Conservation (phyloP, 208 protist genomes). For the Crithidia sp. region DNA sequence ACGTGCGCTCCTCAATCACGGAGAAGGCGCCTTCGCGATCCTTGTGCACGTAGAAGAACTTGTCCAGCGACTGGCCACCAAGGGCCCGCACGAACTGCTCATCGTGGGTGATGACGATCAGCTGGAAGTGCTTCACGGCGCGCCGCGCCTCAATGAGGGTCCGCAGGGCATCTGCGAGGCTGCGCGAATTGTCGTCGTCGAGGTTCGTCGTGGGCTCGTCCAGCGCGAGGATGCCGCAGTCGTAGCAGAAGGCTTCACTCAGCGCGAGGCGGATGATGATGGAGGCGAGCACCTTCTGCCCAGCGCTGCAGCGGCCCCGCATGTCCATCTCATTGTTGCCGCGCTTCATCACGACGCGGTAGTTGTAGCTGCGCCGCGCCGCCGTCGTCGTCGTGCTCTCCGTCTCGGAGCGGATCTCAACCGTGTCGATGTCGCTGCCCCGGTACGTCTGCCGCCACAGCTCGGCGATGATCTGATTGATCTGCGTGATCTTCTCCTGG, state of each 20-base stretch:
- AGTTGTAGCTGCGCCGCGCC: slow-evolving; percentile 83
- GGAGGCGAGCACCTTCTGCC: slow-evolving; percentile 98
- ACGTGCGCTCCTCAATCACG: slow-evolving; percentile 88
- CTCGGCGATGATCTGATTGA: slow-evolving; percentile 98
- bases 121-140: slow-evolving; percentile 95
- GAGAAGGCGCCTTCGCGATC: slow-evolving; percentile 91
- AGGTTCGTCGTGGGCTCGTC: slow-evolving; percentile 99
- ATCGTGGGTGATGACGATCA: slow-evolving; percentile 99
- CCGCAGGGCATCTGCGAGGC: slow-evolving; percentile 81
- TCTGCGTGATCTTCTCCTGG: slow-evolving; percentile 98
- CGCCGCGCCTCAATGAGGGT: slow-evolving; percentile 84
- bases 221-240: slow-evolving; percentile 99
- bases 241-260: slow-evolving; percentile 98
- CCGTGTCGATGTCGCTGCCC: slow-evolving; percentile 97
- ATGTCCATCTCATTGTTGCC: slow-evolving; percentile 97
- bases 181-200: slow-evolving; percentile 94
- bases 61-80: slow-evolving; percentile 80
- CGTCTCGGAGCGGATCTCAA: slow-evolving; percentile 96
- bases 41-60: slow-evolving; percentile 91
- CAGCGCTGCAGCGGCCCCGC: slow-evolving; percentile 98
- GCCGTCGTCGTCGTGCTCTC: slow-evolving; percentile 74
- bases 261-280: slow-evolving; percentile 99
- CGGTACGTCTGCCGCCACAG: slow-evolving; percentile 98
- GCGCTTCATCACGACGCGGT: slow-evolving; percentile 97
- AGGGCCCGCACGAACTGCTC: slow-evolving; percentile 97